phyloP scores from a whole-genome alignment of 345 rosid species.

The Lepidium aucheri region DNA sequence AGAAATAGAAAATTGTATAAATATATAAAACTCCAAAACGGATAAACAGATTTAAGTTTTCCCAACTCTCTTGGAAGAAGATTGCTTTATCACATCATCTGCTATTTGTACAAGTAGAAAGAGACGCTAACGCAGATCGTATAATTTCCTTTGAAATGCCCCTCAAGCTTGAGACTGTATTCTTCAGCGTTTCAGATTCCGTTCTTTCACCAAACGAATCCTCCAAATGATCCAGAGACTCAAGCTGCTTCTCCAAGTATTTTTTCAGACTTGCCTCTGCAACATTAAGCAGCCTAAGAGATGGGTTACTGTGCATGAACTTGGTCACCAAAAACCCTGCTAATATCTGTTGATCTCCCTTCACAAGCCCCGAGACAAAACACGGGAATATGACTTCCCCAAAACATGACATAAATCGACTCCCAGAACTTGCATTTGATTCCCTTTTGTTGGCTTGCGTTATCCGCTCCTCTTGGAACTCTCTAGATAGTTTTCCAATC shows the following conservation, averaged over 20 bases:
- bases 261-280: slow-evolving; percentile 61
- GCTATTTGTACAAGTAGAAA: slow-evolving; percentile 29
- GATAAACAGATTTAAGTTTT: background rate
- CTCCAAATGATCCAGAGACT: slow-evolving; percentile 24
- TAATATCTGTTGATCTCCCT: slow-evolving; percentile 57
- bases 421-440: slow-evolving; percentile 15
- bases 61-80: background rate
- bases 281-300: slow-evolving; percentile 53
- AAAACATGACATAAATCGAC: slow-evolving; percentile 29
- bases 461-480: slow-evolving; percentile 50
- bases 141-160: slow-evolving; percentile 38
- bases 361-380: slow-evolving; percentile 64
- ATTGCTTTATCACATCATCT: background rate
- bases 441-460: slow-evolving; percentile 16
- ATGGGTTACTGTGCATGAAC: slow-evolving; percentile 72
- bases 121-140: slow-evolving; percentile 41
- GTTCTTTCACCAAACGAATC: slow-evolving; percentile 23
- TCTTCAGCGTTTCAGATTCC: slow-evolving; percentile 31
- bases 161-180: slow-evolving; percentile 38
- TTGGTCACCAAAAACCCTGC: slow-evolving; percentile 73
- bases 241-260: slow-evolving; percentile 54
- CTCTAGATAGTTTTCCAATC: slow-evolving; percentile 59
- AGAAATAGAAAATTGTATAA: background rate
- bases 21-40: background rate
- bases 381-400: slow-evolving; percentile 56